Evolutionary conservation across 108 stramenopile genomes (phyloP), one percentile per base, ranked within the genome.

Genomic region (Pseudonitzschia pungens): DNA sequence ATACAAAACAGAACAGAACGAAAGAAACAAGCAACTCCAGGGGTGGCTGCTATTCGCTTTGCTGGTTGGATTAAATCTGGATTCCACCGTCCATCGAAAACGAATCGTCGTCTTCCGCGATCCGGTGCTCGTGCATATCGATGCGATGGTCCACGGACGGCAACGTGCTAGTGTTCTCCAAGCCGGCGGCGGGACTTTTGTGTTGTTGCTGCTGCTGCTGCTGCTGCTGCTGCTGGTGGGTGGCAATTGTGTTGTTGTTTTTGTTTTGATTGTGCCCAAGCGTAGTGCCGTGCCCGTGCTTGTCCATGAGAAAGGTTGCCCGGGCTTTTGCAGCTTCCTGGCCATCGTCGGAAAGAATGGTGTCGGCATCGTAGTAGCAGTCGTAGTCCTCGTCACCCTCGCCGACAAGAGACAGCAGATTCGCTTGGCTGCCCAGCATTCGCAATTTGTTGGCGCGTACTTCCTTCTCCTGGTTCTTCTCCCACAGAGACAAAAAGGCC

Each of bases 401-500:
- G 28, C 18, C 45, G 21, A 11, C 6, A 67, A 18, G 45, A 27
- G 24, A 51, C 18, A n/a, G 20, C 54, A 70, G 36, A 40, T 72
- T 54, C 9, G 31, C 29, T 22, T 64, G 73, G 16, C 51, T 65
- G 22, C 73, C 78, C 32, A 79, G 53, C n/a, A 74, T 50, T 9
- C 59, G 65, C 12, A 79, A 51, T n/a, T 69, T 68, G 11, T 70
- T 43, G 21, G 32, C 63, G 2, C 72, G 72, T 5, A 62, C 60
- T 12, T 72, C 67, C 27, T 74, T 33, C 26, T 79, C 78, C 0
- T 72, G 29, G 22, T 81, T 76, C 41, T 75, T 62, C 27, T 81
- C 84, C 80, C 81, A 86, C 26, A 83, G 40, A 6, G 79, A 65
- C 63, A 86, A 57, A 43, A 83, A 86, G 29, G 83, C 86, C 16